Evolutionary conservation across 2,329 filamentous ascomycete species (phyloP).

Genomic region (Cercospora beticola): DNA sequence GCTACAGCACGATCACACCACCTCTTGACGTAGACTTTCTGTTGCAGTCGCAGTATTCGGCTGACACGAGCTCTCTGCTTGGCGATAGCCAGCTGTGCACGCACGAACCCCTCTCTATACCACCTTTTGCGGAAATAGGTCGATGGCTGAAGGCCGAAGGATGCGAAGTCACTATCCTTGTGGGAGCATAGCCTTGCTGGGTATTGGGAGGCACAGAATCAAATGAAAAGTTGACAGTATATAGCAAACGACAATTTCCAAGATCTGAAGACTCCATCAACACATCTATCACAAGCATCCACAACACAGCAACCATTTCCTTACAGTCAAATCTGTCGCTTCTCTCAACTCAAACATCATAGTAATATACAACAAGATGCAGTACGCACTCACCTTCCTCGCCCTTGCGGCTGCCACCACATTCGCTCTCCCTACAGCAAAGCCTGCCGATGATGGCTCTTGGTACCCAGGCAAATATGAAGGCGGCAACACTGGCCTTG

Average conservation of each 20-base stretch:
- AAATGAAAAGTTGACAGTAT: background rate
- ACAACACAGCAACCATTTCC: background rate
- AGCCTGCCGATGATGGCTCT: background rate
- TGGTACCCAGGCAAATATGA: background rate
- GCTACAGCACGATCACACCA: background rate
- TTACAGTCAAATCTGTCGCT: background rate
- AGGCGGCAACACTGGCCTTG: background rate
- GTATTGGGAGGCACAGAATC: background rate
- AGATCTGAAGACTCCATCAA: background rate
- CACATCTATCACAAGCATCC: background rate
- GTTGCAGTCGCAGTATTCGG: background rate
- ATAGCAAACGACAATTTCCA: background rate
- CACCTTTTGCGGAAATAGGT: background rate
- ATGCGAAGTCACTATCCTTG: background rate
- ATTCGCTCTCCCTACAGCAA: background rate
- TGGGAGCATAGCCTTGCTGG: background rate
- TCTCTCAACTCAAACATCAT: background rate
- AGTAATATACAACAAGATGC: background rate
- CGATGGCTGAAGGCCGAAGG: background rate
- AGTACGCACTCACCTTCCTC: slow-evolving; percentile 1
- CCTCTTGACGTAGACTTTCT: background rate
- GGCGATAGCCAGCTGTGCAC: background rate
- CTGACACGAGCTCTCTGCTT: slow-evolving; percentile 2
- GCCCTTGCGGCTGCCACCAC: background rate
- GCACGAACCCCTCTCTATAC: background rate